Percentiles rank a stretch among this genome's conserved stretches.
Evolutionary conservation across 495 filamentous ascomycete genomes (phyloP).

Genomic region (Penicillium robsamsonii): DNA sequence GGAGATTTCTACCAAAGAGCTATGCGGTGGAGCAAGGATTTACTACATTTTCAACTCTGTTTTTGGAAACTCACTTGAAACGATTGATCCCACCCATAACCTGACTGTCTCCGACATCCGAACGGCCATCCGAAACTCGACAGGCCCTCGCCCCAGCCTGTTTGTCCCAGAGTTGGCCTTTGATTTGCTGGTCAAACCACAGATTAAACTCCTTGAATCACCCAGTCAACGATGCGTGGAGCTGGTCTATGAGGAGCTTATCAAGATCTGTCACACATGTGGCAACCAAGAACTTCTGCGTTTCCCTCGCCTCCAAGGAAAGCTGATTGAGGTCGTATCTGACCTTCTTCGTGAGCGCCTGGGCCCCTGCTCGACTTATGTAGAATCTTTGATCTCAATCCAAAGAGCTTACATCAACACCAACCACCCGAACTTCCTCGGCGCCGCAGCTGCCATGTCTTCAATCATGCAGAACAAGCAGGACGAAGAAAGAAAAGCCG

Average conservation of each 20-base stretch:
- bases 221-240: constrained; percentile 96
- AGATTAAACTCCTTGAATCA: constrained; percentile 95
- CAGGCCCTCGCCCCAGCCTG: constrained; percentile 88
- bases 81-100: constrained; percentile 92
- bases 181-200: constrained; percentile 94
- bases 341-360: constrained; percentile 91
- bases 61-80: constrained; percentile 94
- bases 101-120: constrained; percentile 95
- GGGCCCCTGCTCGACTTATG: constrained; percentile 83
- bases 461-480: constrained; percentile 91
- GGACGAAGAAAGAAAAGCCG: constrained; percentile 80
- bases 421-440: constrained; percentile 98
- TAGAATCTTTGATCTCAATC: constrained; percentile 94
- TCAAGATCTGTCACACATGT: constrained; percentile 99
- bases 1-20: constrained; percentile 97
- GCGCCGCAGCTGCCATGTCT: constrained; percentile 96
- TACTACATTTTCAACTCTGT: constrained; percentile 99
- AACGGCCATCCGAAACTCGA: constrained; percentile 97
- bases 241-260: constrained; percentile 96
- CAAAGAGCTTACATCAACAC: constrained; percentile 99
- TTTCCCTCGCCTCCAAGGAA: constrained; percentile 91
- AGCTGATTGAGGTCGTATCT: constrained; percentile 97
- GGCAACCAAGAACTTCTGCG: constrained; percentile 88
- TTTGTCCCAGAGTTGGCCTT: constrained; percentile 98
- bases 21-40: constrained; percentile 93